Percentiles rank a stretch among this genome's conserved stretches.
Conservation (phyloP, 2,329 filamentous ascomycete species). For the Cylindrodendrum hubeiense region DNA sequence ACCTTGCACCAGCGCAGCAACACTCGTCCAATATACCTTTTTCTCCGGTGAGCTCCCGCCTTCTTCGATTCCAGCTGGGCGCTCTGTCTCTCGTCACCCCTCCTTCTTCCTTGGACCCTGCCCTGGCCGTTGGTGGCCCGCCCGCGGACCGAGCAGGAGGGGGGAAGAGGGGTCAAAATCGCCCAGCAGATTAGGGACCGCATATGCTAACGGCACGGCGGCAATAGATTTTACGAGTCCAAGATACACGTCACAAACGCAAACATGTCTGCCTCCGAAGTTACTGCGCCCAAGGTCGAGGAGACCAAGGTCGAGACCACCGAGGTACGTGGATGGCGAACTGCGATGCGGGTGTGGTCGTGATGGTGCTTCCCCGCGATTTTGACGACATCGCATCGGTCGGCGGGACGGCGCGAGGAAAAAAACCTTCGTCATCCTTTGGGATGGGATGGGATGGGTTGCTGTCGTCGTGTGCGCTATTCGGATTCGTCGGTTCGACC, state of each 20-base stretch:
- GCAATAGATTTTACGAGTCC: slow-evolving; percentile 13
- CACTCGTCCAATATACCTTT: slow-evolving; percentile 18
- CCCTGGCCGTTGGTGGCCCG: slow-evolving; percentile 1
- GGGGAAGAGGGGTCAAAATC: slow-evolving; percentile 22
- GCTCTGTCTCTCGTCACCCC: not conserved
- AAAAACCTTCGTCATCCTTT: not conserved
- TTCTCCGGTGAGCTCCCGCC: slow-evolving; percentile 33
- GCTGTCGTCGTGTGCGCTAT: not conserved
- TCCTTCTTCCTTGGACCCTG: slow-evolving; percentile 1
- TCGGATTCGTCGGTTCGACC: not conserved
- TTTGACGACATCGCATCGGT: slow-evolving; percentile 15
- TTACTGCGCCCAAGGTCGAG: slow-evolving; percentile 67
- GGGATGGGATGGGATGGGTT: not conserved
- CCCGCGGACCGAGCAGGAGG: not conserved
- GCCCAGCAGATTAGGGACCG: slow-evolving; percentile 14
- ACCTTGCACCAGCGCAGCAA: slow-evolving; percentile 22
- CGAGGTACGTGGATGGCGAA: slow-evolving; percentile 39
- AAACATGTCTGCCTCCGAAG: slow-evolving; percentile 64
- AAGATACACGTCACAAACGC: slow-evolving; percentile 19
- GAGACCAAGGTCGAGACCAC: slow-evolving; percentile 55
- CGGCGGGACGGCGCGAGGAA: not conserved
- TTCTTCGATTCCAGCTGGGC: not conserved
- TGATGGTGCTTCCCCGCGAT: slow-evolving; percentile 18
- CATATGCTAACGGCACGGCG: slow-evolving; percentile 10
- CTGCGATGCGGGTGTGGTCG: not conserved